Conservation (phyloP, 257 asterid species). For the Fraxinus americana region DNA sequence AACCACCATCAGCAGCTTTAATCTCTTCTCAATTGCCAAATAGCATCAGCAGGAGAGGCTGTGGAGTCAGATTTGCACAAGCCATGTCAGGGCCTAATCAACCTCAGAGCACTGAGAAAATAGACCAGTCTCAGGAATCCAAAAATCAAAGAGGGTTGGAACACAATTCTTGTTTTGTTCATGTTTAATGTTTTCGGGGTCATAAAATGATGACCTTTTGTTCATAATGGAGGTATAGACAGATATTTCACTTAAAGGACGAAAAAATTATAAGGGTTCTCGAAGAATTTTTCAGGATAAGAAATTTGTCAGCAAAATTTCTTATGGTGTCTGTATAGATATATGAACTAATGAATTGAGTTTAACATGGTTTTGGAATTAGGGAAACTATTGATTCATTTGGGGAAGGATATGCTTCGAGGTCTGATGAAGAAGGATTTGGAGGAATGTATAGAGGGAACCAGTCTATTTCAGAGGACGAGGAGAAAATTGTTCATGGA, state of each 20-base stretch:
- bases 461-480: constrained; percentile 30
- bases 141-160: constrained; percentile 26
- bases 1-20: constrained; percentile 1
- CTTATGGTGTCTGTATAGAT: no score
- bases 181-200: no score
- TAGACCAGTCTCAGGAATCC: constrained; percentile 22
- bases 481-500: constrained; percentile 31
- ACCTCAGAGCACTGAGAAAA: constrained; percentile 11
- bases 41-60: constrained; percentile 9
- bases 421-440: constrained; percentile 79
- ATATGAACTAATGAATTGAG: no score
- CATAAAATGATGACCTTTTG: no score
- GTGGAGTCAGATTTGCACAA: constrained; percentile 33
- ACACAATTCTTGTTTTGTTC: background rate
- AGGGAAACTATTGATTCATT: constrained; percentile 54
- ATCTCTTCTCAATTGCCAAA: constrained; percentile 10
- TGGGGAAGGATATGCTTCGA: constrained; percentile 71
- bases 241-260: no score
- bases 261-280: no score
- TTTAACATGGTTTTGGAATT: background rate
- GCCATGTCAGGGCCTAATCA: constrained; percentile 19
- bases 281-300: no score
- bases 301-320: no score
- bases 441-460: constrained; percentile 63
- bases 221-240: no score